phyloP scores from a whole-genome alignment of 495 filamentous ascomycete genomes.

The Penicillium dipodomyicola region DNA sequence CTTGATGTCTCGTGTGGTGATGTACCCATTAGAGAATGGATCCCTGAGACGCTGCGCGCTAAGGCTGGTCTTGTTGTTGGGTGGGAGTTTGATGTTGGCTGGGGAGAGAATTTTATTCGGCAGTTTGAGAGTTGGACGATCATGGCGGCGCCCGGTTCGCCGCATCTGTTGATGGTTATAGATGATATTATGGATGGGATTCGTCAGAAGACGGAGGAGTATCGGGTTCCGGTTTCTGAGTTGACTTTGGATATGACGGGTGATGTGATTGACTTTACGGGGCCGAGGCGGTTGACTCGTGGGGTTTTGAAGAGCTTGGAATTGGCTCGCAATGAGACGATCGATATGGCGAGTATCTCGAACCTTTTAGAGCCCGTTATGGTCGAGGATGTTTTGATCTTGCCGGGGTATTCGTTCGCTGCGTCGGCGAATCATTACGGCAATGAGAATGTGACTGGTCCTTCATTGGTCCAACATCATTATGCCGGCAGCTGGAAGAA shows the following conservation, averaged over 20 bases:
- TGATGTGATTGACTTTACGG: slow-evolving; percentile 6
- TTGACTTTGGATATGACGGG: slow-evolving; percentile 2
- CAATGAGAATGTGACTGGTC: not conserved
- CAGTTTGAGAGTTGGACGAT: slow-evolving; percentile 12
- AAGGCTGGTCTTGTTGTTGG: slow-evolving; percentile 6
- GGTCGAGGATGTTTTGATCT: slow-evolving; percentile 6
- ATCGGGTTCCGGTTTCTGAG: not conserved
- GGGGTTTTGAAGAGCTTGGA: slow-evolving; percentile 2
- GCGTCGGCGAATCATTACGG: not conserved
- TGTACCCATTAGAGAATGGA: slow-evolving; percentile 2
- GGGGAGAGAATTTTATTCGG: slow-evolving; percentile 1
- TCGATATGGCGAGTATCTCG: slow-evolving; percentile 2
- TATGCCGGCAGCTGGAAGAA: slow-evolving; percentile 11
- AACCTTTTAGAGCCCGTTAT: not conserved
- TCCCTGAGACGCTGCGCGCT: not conserved
- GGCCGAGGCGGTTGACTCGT: not conserved
- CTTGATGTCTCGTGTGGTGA: slow-evolving; percentile 7
- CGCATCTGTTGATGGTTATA: slow-evolving; percentile 4
- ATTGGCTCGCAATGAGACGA: not conserved
- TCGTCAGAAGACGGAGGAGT: not conserved
- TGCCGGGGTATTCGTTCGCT: slow-evolving; percentile 6
- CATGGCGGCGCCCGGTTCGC: not conserved
- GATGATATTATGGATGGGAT: slow-evolving; percentile 5
- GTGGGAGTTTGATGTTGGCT: slow-evolving; percentile 7
- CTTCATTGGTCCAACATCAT: slow-evolving; percentile 2